These are phyloP conservation scores for Colletotrichum brevisporum DNA, from an alignment of 2,329 filamentous ascomycete genomes.

Conservation along the genomic window DNA sequence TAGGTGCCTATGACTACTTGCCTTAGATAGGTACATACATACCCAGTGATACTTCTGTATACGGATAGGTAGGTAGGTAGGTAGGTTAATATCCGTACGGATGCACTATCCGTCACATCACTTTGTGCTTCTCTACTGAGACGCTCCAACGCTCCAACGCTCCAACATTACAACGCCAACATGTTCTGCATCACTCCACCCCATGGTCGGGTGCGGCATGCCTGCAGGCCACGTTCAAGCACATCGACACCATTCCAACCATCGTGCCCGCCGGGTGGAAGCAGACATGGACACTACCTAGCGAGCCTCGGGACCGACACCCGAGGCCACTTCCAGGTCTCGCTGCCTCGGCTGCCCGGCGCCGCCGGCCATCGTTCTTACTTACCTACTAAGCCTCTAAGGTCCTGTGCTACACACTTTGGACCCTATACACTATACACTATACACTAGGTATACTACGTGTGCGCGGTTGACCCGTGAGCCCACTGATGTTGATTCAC, in stretches of 20 bases:
- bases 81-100: no score
- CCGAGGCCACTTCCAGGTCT: neutral
- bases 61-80: no score
- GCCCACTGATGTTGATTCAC: slow-evolving; percentile 1
- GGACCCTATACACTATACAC: no score
- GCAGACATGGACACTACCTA: neutral
- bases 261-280: slow-evolving; percentile 11
- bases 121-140: no score
- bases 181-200: neutral
- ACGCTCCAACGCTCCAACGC: neutral
- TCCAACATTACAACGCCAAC: neutral
- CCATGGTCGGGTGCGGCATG: neutral
- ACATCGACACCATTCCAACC: neutral
- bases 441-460: no score
- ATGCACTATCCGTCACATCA: no score
- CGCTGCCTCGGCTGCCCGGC: neutral
- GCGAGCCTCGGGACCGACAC: neutral
- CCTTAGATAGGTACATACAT: no score
- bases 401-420: no score
- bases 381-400: no score
- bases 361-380: neutral
- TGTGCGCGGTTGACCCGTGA: slow-evolving; percentile 8
- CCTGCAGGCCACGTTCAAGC: slow-evolving; percentile 17
- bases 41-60: no score
- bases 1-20: no score